Evolutionary conservation across 1,284 basidiomycete species (phyloP).

Genomic region (Ustilago xerochloae): DNA sequence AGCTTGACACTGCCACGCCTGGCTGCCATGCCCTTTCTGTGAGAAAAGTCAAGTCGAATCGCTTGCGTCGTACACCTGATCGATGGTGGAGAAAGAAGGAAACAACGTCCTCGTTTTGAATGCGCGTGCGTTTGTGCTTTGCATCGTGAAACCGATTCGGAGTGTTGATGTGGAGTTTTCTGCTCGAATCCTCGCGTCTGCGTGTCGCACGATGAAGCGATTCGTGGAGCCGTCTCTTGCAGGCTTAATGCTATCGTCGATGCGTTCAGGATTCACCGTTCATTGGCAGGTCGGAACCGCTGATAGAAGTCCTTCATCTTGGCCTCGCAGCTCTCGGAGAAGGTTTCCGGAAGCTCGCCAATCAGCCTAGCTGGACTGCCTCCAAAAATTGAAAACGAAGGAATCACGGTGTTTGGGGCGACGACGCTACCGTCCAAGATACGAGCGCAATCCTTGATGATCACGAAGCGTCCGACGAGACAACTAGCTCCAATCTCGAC

Average conservation of each 20-base stretch:
- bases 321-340: conserved; percentile 81
- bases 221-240: too few relatives aligned
- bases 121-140: neutral
- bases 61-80: neutral
- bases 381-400: conserved; percentile 83
- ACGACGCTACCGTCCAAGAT: conserved; percentile 88
- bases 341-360: conserved; percentile 88
- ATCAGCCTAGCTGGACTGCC: conserved; percentile 85
- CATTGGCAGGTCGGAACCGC: conserved; percentile 72
- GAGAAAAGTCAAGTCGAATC: too few relatives aligned
- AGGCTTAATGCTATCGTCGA: neutral
- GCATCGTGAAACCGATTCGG: neutral
- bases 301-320: conserved; percentile 82
- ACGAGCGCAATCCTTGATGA: conserved; percentile 94
- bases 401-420: conserved; percentile 91
- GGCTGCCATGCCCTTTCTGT: neutral
- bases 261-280: conserved; percentile 10
- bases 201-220: neutral
- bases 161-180: neutral
- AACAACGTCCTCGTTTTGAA: neutral
- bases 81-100: neutral
- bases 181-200: neutral
- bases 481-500: conserved; percentile 96
- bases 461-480: conserved; percentile 93
- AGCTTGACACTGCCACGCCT: neutral